phyloP scores from a whole-genome alignment of 2,329 filamentous ascomycete genomes.

The Daldinia sp. region DNA sequence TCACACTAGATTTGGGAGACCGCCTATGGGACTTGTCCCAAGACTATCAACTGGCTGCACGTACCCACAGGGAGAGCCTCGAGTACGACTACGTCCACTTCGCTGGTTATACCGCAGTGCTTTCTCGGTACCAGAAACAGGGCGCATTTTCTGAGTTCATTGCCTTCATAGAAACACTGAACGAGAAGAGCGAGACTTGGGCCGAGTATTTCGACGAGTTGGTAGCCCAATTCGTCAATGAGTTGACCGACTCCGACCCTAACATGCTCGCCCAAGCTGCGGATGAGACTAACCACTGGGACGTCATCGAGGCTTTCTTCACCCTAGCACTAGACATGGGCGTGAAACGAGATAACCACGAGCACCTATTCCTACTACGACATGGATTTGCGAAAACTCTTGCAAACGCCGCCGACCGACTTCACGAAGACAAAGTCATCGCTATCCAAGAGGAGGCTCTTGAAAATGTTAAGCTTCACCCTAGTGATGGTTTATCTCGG shows the following conservation, averaged over 20 bases:
- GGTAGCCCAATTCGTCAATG: constrained; percentile 42
- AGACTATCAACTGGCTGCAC: constrained; percentile 38
- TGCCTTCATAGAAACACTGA: constrained; percentile 42
- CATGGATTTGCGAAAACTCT: constrained; percentile 42
- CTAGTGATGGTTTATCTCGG: constrained; percentile 38
- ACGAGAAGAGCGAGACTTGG: constrained; percentile 37
- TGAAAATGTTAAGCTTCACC: constrained; percentile 36
- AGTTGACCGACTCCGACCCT: constrained; percentile 26
- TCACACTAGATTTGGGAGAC: constrained; percentile 44
- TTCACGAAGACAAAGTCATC: constrained; percentile 37
- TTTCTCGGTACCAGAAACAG: constrained; percentile 37
- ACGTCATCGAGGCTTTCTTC: constrained; percentile 43
- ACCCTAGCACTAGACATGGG: constrained; percentile 40
- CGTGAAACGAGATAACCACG: constrained; percentile 36
- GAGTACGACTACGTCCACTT: constrained; percentile 44
- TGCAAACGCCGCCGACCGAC: constrained; percentile 22
- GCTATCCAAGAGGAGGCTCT: constrained; percentile 40
- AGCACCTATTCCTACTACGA: constrained; percentile 42
- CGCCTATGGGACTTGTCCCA: constrained; percentile 42
- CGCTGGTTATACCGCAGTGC: constrained; percentile 36
- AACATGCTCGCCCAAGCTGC: constrained; percentile 42
- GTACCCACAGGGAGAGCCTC: constrained; percentile 43
- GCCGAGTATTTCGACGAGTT: constrained; percentile 44
- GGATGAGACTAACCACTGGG: constrained; percentile 41
- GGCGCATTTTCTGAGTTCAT: constrained; percentile 41